Conservation (phyloP, 148 eudicot genomes). For the Silene latifolia region DNA sequence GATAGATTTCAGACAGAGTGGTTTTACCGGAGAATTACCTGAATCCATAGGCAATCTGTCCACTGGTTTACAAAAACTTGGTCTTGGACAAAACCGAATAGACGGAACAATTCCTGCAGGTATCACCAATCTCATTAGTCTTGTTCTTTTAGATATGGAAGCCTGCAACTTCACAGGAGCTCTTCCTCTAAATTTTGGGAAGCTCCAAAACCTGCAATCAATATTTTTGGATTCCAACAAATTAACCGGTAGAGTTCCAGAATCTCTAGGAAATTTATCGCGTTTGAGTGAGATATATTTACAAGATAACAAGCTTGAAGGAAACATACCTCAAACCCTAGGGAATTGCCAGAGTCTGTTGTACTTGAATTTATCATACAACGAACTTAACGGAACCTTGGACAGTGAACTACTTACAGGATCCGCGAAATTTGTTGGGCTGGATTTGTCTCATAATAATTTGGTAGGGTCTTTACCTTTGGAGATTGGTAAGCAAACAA, state of each 20-base stretch:
- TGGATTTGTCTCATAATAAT: constrained; percentile 21
- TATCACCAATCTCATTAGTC: constrained; percentile 22
- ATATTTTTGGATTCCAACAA: neutral
- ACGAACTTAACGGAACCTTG: constrained; percentile 8
- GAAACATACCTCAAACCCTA: neutral
- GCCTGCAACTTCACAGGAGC: constrained; percentile 1
- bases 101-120: constrained; percentile 23
- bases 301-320: constrained; percentile 11
- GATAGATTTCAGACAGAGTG: neutral
- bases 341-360: constrained; percentile 9
- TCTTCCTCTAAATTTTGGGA: constrained; percentile 15
- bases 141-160: constrained; percentile 2
- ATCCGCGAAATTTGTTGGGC: constrained; percentile 10
- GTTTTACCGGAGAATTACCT: constrained; percentile 27
- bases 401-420: neutral
- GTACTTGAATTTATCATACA: constrained; percentile 10
- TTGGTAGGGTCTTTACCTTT: constrained; percentile 30
- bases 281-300: constrained; percentile 9
- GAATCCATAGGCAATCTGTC: constrained; percentile 18
- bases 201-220: neutral
- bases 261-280: constrained; percentile 1
- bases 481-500: constrained; percentile 25
- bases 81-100: neutral
- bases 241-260: constrained; percentile 6
- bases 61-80: neutral